These are phyloP conservation scores for Colletotrichum higginsianum DNA, from an alignment of 2,329 filamentous ascomycete genomes.

Conservation along the genomic window DNA sequence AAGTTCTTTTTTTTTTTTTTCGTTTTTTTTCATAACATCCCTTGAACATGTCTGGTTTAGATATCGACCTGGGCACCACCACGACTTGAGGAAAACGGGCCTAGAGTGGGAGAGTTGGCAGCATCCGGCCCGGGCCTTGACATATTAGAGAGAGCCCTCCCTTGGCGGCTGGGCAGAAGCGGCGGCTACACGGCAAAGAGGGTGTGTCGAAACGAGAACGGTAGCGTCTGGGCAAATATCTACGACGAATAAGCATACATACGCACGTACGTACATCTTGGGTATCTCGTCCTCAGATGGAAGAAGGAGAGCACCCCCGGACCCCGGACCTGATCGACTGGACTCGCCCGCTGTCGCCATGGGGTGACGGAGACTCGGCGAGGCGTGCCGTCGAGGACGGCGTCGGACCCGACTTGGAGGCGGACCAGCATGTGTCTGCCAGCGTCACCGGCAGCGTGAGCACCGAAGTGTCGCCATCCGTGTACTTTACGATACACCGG, in stretches of 20 bases:
- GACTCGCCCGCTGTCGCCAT: constrained; percentile 39
- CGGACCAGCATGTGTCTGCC: constrained; percentile 24
- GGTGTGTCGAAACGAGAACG: not conserved
- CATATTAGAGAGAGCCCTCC: not conserved
- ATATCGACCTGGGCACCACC: not conserved
- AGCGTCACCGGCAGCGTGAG: constrained; percentile 33
- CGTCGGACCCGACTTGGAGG: constrained; percentile 28
- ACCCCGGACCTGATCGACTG: constrained; percentile 40
- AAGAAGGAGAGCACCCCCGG: constrained; percentile 25
- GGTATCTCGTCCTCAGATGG: constrained; percentile 25
- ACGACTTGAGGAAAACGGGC: not conserved
- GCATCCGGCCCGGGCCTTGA: not conserved
- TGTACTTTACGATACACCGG: constrained; percentile 39
- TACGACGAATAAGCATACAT: not conserved
- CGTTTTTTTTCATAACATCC: no score
- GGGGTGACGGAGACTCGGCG: constrained; percentile 25
- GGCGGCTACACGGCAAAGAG: constrained; percentile 6
- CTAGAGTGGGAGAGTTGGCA: not conserved
- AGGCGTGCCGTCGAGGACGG: constrained; percentile 2
- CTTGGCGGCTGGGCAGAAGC: constrained; percentile 1
- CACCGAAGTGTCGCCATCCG: constrained; percentile 24
- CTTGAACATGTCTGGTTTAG: not conserved
- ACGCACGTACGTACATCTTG: not conserved
- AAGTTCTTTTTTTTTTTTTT: no score
- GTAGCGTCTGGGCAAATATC: not conserved